Evolutionary conservation across 148 eudicot species (phyloP).

Genomic region (Vaccinium corymbosum): DNA sequence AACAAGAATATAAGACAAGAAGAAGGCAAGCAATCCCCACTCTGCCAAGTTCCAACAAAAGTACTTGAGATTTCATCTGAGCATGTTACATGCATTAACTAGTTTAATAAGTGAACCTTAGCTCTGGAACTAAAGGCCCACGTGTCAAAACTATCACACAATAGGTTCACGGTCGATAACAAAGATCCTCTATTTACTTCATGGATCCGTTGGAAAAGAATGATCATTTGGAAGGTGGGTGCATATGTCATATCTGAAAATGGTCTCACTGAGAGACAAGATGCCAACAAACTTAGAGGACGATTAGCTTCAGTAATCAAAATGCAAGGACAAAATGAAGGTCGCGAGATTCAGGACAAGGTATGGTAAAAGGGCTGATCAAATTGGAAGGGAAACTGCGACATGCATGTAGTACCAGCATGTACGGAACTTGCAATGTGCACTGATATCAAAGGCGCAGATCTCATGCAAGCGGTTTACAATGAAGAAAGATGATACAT

Average conservation of each 20-base stretch:
- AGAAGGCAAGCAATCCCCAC: background rate
- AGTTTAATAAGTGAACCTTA: background rate
- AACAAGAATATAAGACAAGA: background rate
- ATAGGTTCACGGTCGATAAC: background rate
- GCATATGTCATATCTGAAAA: background rate
- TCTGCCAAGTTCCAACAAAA: background rate
- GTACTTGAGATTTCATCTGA: background rate
- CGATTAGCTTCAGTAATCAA: background rate
- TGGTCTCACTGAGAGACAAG: background rate
- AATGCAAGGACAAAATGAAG: background rate
- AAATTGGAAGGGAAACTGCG: constrained; percentile 1
- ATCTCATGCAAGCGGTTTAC: background rate
- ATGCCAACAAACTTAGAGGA: background rate
- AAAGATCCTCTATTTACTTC: background rate
- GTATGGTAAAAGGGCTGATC: constrained; percentile 2
- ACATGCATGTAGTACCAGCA: background rate
- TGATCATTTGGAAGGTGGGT: background rate
- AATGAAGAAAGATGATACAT: background rate
- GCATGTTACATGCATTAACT: too few relatives aligned
- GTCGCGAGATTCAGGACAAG: background rate
- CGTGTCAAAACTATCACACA: background rate
- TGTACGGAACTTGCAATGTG: background rate
- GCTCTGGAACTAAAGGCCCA: background rate
- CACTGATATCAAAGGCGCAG: background rate
- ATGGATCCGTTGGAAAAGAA: background rate